Evolutionary conservation across 176 grass and related monocot species (phyloP).

Genomic region (Triticum aestivum): DNA sequence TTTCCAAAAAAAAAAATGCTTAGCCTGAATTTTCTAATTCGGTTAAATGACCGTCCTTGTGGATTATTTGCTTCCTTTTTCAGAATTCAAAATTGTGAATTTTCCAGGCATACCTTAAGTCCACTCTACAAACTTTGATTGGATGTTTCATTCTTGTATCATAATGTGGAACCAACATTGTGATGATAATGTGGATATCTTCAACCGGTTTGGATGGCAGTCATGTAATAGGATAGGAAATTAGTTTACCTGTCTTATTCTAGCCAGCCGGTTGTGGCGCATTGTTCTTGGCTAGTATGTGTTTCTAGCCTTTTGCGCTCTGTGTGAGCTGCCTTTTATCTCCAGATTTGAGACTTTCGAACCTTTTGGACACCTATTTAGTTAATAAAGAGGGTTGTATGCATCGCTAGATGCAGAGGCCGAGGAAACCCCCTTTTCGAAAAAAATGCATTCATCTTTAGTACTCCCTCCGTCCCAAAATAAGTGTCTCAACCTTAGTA

Average conservation of each 20-base stretch:
- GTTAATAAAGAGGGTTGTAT: no score
- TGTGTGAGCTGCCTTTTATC: no score
- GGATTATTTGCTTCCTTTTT: background rate
- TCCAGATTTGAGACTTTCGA: no score
- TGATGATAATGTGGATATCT: background rate
- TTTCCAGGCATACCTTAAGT: background rate
- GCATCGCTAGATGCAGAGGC: no score
- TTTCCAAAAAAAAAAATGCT: background rate
- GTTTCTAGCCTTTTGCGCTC: no score
- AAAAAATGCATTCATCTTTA: background rate
- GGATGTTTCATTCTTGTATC: background rate
- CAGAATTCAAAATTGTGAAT: background rate
- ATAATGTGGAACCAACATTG: background rate
- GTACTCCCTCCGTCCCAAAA: background rate
- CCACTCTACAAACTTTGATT: background rate
- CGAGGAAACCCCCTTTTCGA: background rate
- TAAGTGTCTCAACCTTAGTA: no score
- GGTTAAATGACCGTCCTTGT: background rate
- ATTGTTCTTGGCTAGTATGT: no score
- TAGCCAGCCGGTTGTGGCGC: no score
- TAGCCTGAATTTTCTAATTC: conserved; percentile 8
- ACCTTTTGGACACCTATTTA: no score
- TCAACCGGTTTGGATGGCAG: no score
- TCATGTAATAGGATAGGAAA: no score
- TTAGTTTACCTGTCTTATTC: no score